Conservation (phyloP, 768 basidiomycete species). For the Daedaleopsis nitida region DNA sequence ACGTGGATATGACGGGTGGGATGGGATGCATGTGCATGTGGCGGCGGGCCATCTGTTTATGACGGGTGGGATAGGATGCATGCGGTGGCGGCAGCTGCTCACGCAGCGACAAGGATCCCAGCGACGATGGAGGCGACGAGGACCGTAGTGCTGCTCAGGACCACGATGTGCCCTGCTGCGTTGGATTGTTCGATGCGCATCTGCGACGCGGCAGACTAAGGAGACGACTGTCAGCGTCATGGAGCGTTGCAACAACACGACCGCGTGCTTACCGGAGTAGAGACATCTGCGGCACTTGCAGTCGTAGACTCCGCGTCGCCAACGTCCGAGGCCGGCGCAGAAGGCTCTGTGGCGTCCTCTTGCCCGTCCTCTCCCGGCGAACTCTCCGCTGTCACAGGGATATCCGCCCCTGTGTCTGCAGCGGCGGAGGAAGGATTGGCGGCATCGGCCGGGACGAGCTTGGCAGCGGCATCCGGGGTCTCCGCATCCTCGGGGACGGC, state of each 20-base stretch:
- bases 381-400: not conserved
- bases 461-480: not conserved
- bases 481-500: constrained; percentile 10
- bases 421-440: not conserved
- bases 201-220: not conserved
- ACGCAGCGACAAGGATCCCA: constrained; percentile 4
- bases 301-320: not conserved
- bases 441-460: not conserved
- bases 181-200: constrained; percentile 4
- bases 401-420: not conserved
- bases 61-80: not conserved
- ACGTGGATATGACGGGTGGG: not conserved
- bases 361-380: not conserved
- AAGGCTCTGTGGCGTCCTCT: not conserved
- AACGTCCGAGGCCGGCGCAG: not conserved
- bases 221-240: not conserved
- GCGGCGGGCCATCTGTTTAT: no score
- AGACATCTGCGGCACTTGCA: not conserved
- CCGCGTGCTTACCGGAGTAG: not conserved
- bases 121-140: constrained; percentile 9
- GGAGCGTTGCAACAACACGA: not conserved
- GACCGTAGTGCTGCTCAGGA: not conserved
- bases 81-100: not conserved
- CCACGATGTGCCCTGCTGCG: not conserved
- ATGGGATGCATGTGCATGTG: not conserved